Evolutionary conservation across 2,329 filamentous ascomycete species (phyloP).

Genomic region (Fusarium annulatum): DNA sequence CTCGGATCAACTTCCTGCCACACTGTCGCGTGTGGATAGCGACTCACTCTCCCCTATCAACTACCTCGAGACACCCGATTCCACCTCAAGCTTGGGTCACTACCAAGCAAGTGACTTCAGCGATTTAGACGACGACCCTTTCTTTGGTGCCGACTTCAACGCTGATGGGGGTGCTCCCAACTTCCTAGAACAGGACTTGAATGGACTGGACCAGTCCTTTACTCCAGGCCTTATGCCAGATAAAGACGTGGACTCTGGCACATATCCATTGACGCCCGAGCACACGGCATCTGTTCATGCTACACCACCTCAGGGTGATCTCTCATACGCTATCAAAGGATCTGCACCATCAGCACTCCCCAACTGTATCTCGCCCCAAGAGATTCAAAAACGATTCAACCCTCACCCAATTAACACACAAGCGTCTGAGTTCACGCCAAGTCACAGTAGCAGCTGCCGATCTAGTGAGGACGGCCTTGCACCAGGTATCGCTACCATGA

Average conservation of each 20-base stretch:
- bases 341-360: constrained; percentile 42
- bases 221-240: constrained; percentile 27
- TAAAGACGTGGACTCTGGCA: constrained; percentile 42
- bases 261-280: constrained; percentile 63
- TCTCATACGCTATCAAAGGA: constrained; percentile 42
- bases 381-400: constrained; percentile 55
- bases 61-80: constrained; percentile 61
- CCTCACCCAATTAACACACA: constrained; percentile 46
- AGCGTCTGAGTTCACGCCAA: constrained; percentile 59
- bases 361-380: constrained; percentile 55
- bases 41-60: constrained; percentile 48
- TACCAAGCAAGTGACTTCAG: constrained; percentile 63
- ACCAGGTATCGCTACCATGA: constrained; percentile 55
- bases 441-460: constrained; percentile 60
- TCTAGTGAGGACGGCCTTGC: constrained; percentile 63
- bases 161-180: constrained; percentile 56
- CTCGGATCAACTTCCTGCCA: constrained; percentile 56
- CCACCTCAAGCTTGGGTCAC: constrained; percentile 58
- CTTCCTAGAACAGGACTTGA: constrained; percentile 55
- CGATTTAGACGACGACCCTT: constrained; percentile 61
- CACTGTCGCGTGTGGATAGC: constrained; percentile 54
- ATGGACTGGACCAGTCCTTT: constrained; percentile 38
- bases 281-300: constrained; percentile 61
- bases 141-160: constrained; percentile 63
- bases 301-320: constrained; percentile 55